Evolutionary conservation across 108 stramenopile genomes (phyloP).

Genomic region (Cyclotella cryptica): DNA sequence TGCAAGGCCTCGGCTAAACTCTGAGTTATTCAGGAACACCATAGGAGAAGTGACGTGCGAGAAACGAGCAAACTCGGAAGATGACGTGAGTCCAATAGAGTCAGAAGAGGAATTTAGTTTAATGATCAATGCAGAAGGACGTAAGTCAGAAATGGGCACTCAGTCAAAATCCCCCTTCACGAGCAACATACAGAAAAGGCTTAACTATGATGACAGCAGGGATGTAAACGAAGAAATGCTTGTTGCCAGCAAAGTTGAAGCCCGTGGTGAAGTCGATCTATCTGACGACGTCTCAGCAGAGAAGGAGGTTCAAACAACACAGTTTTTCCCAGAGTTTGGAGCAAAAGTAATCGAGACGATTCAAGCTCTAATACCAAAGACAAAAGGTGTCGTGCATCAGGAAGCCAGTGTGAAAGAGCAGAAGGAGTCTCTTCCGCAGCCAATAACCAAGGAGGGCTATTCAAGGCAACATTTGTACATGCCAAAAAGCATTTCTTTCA

Average conservation of each 20-base stretch:
- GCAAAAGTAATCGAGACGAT: neutral
- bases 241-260: neutral
- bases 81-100: constrained; percentile 42
- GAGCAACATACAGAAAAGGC: neutral
- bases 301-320: neutral
- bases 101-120: constrained; percentile 26
- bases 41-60: constrained; percentile 44
- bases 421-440: neutral
- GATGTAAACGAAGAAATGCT: neutral
- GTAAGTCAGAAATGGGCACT: constrained; percentile 4
- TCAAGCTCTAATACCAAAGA: neutral
- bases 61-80: constrained; percentile 18
- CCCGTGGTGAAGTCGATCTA: neutral
- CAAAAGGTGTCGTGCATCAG: neutral
- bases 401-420: neutral
- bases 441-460: neutral
- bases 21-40: constrained; percentile 24
- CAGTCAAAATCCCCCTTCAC: neutral
- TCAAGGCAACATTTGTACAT: constrained; percentile 23
- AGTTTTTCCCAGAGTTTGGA: neutral
- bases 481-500: constrained; percentile 37
- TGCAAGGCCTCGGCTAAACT: constrained; percentile 16
- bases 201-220: neutral
- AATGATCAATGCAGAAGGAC: constrained; percentile 8
- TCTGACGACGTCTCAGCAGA: neutral